A percentile compares a stretch with the other conserved stretches of the same genome.
These are phyloP conservation scores for Suhomyces chickasaworum DNA, from an alignment of 1,139 yeast species.

Conservation along the genomic window DNA sequence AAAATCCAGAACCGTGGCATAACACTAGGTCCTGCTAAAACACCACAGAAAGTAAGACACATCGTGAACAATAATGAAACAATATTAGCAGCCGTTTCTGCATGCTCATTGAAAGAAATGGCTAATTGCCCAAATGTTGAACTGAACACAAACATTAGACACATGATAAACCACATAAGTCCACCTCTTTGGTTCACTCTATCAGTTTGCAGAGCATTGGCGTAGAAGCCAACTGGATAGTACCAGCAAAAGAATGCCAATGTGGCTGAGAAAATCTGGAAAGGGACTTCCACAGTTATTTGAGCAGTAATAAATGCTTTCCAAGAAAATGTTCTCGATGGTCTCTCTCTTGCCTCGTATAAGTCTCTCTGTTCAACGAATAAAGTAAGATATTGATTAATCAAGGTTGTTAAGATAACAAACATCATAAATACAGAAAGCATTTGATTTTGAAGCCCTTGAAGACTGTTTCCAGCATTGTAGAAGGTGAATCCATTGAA, in stretches of 20 bases:
- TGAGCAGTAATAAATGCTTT: slow-evolving; percentile 34
- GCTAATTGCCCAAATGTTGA: slow-evolving; percentile 67
- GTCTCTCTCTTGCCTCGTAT: slow-evolving; percentile 69
- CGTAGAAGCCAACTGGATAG: slow-evolving; percentile 44
- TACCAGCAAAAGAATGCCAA: background rate
- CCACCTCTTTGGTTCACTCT: slow-evolving; percentile 55
- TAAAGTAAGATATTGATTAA: slow-evolving; percentile 74
- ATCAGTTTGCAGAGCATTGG: slow-evolving; percentile 34
- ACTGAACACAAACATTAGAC: slow-evolving; percentile 58
- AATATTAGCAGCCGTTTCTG: slow-evolving; percentile 75
- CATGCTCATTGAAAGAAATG: slow-evolving; percentile 62
- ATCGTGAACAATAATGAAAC: slow-evolving; percentile 65
- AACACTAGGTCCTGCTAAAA: slow-evolving; percentile 59
- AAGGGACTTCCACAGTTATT: background rate
- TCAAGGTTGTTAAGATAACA: slow-evolving; percentile 50
- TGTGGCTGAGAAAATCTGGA: background rate
- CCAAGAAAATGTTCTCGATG: slow-evolving; percentile 59
- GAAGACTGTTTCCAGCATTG: slow-evolving; percentile 61
- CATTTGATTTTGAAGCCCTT: slow-evolving; percentile 62
- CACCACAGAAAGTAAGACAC: slow-evolving; percentile 81
- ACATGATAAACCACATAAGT: slow-evolving; percentile 59
- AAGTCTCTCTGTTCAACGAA: slow-evolving; percentile 73
- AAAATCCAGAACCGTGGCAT: slow-evolving; percentile 57
- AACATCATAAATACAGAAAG: slow-evolving; percentile 59
- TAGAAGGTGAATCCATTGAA: slow-evolving; percentile 78